These are phyloP conservation scores for Castanopsis chinensis DNA, from an alignment of 306 rosid genomes.

Conservation along the genomic window DNA sequence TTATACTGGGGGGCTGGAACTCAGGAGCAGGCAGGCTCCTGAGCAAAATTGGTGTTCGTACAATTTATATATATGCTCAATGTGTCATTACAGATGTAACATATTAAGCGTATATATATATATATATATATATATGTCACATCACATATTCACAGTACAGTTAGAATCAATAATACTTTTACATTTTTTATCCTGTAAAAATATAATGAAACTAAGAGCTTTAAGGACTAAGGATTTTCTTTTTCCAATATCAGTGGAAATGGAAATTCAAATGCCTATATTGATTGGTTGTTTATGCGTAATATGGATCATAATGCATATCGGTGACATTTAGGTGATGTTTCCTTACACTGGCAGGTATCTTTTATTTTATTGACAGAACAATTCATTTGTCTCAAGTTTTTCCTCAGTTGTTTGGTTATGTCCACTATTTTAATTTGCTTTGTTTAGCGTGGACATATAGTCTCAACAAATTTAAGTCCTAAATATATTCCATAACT, in stretches of 20 bases:
- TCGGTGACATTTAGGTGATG: neutral
- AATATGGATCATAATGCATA: neutral
- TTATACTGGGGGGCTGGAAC: no score
- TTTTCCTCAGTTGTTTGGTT: neutral
- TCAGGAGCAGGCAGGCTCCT: no score
- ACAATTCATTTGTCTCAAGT: neutral
- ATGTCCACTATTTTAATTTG: neutral
- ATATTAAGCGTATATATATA: no score
- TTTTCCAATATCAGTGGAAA: neutral
- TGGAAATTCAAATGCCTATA: neutral
- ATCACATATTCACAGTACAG: no score
- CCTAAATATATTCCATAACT: neutral
- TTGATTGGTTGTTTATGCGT: neutral
- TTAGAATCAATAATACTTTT: no score
- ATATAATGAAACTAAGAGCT: neutral
- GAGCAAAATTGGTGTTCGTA: no score
- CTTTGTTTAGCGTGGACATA: neutral
- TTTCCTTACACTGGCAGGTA: neutral
- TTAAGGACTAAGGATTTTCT: neutral
- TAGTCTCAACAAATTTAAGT: neutral
- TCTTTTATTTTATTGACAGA: neutral
- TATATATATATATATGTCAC: no score
- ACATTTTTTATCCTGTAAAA: neutral
- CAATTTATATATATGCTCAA: no score
- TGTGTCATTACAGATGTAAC: no score